phyloP scores from a whole-genome alignment of 2,329 filamentous ascomycete species.

The Trichoderma afroharzianum region DNA sequence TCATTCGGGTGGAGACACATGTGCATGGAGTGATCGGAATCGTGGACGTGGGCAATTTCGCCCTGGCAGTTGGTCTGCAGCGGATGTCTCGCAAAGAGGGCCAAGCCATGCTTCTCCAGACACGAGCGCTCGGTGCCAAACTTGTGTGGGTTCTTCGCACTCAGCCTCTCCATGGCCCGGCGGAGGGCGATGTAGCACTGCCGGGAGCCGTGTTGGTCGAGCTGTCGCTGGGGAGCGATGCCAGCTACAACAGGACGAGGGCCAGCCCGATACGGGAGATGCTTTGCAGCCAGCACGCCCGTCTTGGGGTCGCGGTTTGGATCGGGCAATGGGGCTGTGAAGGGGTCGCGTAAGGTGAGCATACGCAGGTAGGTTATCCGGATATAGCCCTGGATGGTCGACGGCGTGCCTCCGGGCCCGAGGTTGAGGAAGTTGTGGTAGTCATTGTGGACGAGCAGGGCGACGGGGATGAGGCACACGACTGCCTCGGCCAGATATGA shows the following conservation, averaged over 20 bases:
- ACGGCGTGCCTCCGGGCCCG: slow-evolving; percentile 76
- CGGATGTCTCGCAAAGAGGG: slow-evolving; percentile 65
- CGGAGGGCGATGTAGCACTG: slow-evolving; percentile 55
- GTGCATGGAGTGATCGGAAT: slow-evolving; percentile 72
- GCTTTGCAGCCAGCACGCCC: slow-evolving; percentile 53
- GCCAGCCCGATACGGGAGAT: slow-evolving; percentile 60
- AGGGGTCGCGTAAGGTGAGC: slow-evolving; percentile 68
- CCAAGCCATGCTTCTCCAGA: slow-evolving; percentile 78
- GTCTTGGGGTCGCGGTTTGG: slow-evolving; percentile 47
- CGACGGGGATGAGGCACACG: slow-evolving; percentile 46
- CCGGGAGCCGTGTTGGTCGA: slow-evolving; percentile 59
- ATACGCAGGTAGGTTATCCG: slow-evolving; percentile 69
- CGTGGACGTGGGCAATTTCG: slow-evolving; percentile 80
- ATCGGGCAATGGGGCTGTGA: slow-evolving; percentile 53
- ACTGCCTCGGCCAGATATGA: slow-evolving; percentile 46
- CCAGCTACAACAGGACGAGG: slow-evolving; percentile 65
- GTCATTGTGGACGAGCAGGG: slow-evolving; percentile 61
- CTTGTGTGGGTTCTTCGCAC: slow-evolving; percentile 39
- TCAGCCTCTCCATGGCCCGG: slow-evolving; percentile 50
- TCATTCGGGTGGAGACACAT: slow-evolving; percentile 77
- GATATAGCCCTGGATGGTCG: slow-evolving; percentile 69
- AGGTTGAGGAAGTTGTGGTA: slow-evolving; percentile 73
- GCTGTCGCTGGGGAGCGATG: slow-evolving; percentile 78
- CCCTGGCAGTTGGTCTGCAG: slow-evolving; percentile 69
- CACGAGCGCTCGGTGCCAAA: slow-evolving; percentile 66